Conservation (phyloP, 345 rosid genomes). For the Populus euphratica region DNA sequence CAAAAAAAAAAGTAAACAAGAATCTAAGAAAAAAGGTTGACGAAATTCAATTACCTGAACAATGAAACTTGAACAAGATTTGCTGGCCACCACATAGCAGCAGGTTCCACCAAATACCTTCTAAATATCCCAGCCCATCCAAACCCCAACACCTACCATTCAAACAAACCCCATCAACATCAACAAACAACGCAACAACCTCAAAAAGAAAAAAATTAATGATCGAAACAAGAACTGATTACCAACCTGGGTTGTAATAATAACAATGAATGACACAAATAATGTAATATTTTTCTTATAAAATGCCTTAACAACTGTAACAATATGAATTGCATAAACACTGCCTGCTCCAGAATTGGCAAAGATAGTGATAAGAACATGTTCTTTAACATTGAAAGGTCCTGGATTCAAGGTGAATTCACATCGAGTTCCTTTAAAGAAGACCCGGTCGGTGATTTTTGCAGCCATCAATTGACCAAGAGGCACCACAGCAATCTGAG, state of each 20-base stretch:
- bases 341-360: conserved; percentile 97
- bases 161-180: conserved; percentile 22
- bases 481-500: conserved; percentile 92
- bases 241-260: conserved; percentile 83
- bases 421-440: conserved; percentile 60
- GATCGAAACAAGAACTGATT: too few species aligned
- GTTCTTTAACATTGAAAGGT: conserved; percentile 94
- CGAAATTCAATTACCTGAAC: conserved; percentile 56
- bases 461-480: conserved; percentile 91
- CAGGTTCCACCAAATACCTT: conserved; percentile 85
- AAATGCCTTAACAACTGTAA: conserved; percentile 84
- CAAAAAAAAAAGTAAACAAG: background rate
- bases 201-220: too few species aligned
- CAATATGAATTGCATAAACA: conserved; percentile 79
- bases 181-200: too few species aligned
- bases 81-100: conserved; percentile 99
- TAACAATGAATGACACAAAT: conserved; percentile 76
- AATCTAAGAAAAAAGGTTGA: background rate
- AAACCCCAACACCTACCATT: conserved; percentile 88
- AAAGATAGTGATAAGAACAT: conserved; percentile 85
- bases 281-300: conserved; percentile 75
- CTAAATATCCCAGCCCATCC: conserved; percentile 99
- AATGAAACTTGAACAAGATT: conserved; percentile 96
- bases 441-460: conserved; percentile 58
- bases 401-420: conserved; percentile 91